Base-by-base conservation (phyloP, 306 rosid genomes). In the Sechiopsis laciniata region DNA sequence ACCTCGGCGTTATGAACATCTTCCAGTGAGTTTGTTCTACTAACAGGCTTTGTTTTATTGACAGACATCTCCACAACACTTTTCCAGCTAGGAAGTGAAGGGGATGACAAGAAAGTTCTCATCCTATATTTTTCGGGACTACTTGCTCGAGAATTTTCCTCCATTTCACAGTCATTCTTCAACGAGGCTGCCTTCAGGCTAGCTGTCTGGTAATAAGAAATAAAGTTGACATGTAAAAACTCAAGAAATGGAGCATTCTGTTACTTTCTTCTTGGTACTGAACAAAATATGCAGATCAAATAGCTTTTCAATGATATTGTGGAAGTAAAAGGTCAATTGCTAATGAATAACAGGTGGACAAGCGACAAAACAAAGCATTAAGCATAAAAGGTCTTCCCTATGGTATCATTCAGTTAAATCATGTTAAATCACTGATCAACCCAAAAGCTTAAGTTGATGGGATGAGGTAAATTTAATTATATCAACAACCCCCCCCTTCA, bases 151-250 rank as follows among this genome's bases (percentile, higher is more conserved):
- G 71, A 78, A 59, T 74, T 74, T 65, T 73, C 87, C 68, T 83
- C 88, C 59, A 75, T 74, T 66, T 84, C 97, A 67, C 83, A 86
- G 8, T 87, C 97, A 71, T 88, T 94, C 82, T 80, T 91, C 26
- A 81, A 90, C 68, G 88, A 82, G 74, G 97, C 91, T 73, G 93
- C 89, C 78, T 89, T 95, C 11, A 91, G 86, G 82, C 72, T 76
- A 83, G 91, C 86, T 78, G 88, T 85, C 99, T 91, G 74, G 46
- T 61, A 73, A 55, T 22, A 26, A 26, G 8, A 24, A 80, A 61
- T 17, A 75, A 10, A n/a, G 35, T 66, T 12, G 29, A 11, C 14
- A 62, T n/a, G 57, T 71, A 37, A 51, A 62, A 40, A 52, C 12
- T 78, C 10, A 17, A 66, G 35, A 9, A 26, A 59, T 21, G 62